Base-by-base conservation (phyloP, 306 rosid genomes). In the Notholithocarpus densiflorus region DNA sequence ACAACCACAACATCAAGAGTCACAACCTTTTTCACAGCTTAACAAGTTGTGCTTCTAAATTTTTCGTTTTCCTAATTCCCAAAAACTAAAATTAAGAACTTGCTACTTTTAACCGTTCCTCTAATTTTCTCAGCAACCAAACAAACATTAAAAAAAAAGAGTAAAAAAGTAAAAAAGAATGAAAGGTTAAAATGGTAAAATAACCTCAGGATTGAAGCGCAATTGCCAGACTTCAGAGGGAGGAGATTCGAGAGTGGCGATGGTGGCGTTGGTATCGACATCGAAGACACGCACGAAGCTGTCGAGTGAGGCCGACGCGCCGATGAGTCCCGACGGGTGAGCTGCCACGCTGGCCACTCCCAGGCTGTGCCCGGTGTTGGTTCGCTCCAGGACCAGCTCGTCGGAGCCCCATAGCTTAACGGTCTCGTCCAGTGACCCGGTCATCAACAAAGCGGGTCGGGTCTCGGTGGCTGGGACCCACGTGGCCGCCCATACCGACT, bases 201-300 rank as follows among this genome's bases (percentile, higher is more conserved):
- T 34, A 37, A 93, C 99, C 96, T 89, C 88, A 43, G 98, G 94
- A 85, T 93, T 92, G 84, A 96, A 93, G 53, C 92, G 90, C 89
- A 96, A 85, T 84, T 96, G 98, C 99, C 98, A 96, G 79, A 96
- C 97, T 85, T 93, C 98, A 55, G 99, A 96, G 2, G 99, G 99
- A 2, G 98, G 99, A 53, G 99, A 96, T 76, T 96, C 99, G 69
- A 93, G 94, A 18, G 94, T 93, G 40, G 98, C 96, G 71, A 96
- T 76, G 75, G 99, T 96, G 71, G 86, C 61, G 80, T 96, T 96
- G 68, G 99, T 81, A 77, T 91, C 98, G 14, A 96, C 98, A 37
- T 96, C 93, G 69, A 96, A 96, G 31, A 96, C 93, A 14, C 98
- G 87, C 15, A 96, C 89, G 32, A 93, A 93, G 82, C 98, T 96